phyloP scores from a whole-genome alignment of 2,329 filamentous ascomycete genomes.

The Pleomassaria siparia region DNA sequence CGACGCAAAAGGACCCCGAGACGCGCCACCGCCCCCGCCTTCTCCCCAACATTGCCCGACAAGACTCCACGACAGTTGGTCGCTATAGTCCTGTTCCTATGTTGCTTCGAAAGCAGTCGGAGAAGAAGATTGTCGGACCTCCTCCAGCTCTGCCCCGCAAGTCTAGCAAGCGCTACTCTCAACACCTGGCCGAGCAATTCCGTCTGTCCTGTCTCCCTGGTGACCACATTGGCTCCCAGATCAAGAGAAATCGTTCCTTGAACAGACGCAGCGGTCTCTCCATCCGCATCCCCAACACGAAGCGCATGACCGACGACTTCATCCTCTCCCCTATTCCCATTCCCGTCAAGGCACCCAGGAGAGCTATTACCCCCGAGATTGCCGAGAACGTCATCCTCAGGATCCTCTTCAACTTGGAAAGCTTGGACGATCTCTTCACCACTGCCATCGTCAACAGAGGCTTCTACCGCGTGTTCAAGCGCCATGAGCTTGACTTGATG shows the following conservation, averaged over 20 bases:
- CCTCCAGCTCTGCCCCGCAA: conserved; percentile 44
- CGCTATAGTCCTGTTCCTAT: neutral
- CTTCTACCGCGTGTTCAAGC: conserved; percentile 61
- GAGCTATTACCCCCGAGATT: conserved; percentile 44
- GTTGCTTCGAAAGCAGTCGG: neutral
- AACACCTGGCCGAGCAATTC: conserved; percentile 15
- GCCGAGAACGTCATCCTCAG: conserved; percentile 54
- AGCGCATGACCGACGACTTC: conserved; percentile 24
- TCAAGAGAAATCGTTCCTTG: conserved; percentile 20
- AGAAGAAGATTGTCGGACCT: conserved; percentile 3
- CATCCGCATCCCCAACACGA: conserved; percentile 25
- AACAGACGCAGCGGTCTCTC: conserved; percentile 22
- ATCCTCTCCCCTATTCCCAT: conserved; percentile 22
- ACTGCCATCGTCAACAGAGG: conserved; percentile 56
- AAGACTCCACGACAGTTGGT: conserved; percentile 1
- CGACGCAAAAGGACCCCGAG: conserved; percentile 15
- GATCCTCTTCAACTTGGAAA: conserved; percentile 54
- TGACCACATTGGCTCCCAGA: conserved; percentile 35
- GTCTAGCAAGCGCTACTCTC: conserved; percentile 45
- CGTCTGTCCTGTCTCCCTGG: conserved; percentile 26
- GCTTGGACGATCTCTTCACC: conserved; percentile 58
- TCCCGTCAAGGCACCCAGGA: conserved; percentile 19
- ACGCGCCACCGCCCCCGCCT: conserved; percentile 4
- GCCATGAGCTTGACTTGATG: conserved; percentile 57
- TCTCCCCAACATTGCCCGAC: neutral